A percentile compares a stretch with the other conserved stretches of the same genome.
phyloP scores from a whole-genome alignment of 148 eudicot species.

The Cornus suecica region DNA sequence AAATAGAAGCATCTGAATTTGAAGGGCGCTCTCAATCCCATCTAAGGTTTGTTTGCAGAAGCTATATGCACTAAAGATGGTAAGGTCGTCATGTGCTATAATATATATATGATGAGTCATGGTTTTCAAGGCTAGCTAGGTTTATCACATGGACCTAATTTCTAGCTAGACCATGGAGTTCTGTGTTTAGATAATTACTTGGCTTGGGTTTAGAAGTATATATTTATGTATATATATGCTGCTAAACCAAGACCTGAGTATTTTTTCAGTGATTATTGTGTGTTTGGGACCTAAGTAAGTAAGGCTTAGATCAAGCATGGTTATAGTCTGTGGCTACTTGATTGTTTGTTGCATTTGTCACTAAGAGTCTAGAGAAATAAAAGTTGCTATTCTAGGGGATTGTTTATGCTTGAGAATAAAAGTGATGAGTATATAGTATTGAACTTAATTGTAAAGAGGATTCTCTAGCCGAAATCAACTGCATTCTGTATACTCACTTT shows the following conservation, averaged over 20 bases:
- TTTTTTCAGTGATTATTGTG: neutral
- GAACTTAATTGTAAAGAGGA: slow-evolving; percentile 13
- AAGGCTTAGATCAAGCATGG: neutral
- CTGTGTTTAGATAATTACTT: neutral
- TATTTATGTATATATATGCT: slow-evolving; percentile 3
- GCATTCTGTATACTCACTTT: neutral
- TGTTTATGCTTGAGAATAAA: slow-evolving; percentile 8
- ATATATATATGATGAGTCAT: neutral
- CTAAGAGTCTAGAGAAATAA: neutral
- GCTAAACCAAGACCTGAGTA: neutral
- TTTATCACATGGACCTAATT: neutral
- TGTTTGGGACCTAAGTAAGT: neutral
- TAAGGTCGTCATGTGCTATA: neutral
- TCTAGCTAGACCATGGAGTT: slow-evolving; percentile 4
- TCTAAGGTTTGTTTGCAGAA: slow-evolving; percentile 20
- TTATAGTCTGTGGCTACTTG: neutral
- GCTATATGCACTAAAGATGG: neutral
- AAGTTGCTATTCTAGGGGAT: slow-evolving; percentile 6
- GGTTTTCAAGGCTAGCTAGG: neutral
- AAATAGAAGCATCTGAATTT: slow-evolving; percentile 17
- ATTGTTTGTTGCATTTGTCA: neutral
- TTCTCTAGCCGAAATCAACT: slow-evolving; percentile 13
- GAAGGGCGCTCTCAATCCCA: neutral
- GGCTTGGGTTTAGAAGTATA: neutral
- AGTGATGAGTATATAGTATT: neutral